Base-by-base conservation (phyloP, 129 eudicot genomes). In the Silybum marianum region DNA sequence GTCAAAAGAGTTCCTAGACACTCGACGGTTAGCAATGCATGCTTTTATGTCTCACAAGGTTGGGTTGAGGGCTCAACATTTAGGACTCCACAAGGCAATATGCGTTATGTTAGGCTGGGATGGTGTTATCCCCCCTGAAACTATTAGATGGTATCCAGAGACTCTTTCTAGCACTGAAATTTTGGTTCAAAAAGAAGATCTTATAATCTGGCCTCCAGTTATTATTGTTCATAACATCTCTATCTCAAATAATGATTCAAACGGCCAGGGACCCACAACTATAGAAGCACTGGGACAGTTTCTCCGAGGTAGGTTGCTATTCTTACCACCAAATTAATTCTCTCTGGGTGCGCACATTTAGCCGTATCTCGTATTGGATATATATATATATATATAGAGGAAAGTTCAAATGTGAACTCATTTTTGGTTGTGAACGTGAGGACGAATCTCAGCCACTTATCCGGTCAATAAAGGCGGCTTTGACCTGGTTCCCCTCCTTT, bases 161-260 rank as follows among this genome's bases (percentile, higher is more conserved):
- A 36, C 75, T 18, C 67, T 91, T 75, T 79, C 92, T 51, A 71
- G 60, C 73, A 68, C 83, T 58, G 92, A 91, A 69, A 74, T 84
- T n/a, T 75, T 32, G 60, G 88, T 86, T 74, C 93, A 86, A 80
- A 91, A 89, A 77, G 89, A 88, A 80, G 97, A 91, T 80, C 81
- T 91, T 19, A 88, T 91, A 62, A 46, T 91, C 46, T 91, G 97
- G 97, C 97, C 93, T 32, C 97, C 97, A n/a, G 88, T 88, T 60
- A 75, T 91, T 54, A 58, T 91, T 11, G 76, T 91, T 67, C 97
- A 88, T 83, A 80, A 89, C 75, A 74, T 22, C 32, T 82, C 87
- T 67, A 68, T 71, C 6, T 21, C 66, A 9, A 77, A 67, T 68
- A 76, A 76, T 40, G 75, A 72, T 42, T 69, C 75, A 4, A 75